phyloP scores from a whole-genome alignment of 2,329 filamentous ascomycete species.

The Colletotrichum horii region DNA sequence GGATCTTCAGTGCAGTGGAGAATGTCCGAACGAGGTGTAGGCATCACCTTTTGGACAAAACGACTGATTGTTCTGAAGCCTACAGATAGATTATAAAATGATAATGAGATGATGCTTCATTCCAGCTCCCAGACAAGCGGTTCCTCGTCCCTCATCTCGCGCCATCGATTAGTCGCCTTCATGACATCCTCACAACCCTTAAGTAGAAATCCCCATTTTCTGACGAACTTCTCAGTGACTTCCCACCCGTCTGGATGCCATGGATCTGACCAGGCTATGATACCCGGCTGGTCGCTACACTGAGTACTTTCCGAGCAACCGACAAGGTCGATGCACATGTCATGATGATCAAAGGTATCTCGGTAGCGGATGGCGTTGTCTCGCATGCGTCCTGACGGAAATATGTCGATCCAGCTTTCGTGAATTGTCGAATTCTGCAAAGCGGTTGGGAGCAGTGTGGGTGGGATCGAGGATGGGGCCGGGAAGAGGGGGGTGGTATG shows the following conservation, averaged over 20 bases:
- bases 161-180: constrained; percentile 41
- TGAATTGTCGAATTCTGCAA: constrained; percentile 28
- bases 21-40: background rate
- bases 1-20: background rate
- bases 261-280: constrained; percentile 27
- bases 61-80: background rate
- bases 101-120: background rate
- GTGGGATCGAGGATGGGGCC: constrained; percentile 18
- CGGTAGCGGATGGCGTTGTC: constrained; percentile 29
- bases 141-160: constrained; percentile 13
- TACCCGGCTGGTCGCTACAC: background rate
- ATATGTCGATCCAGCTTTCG: constrained; percentile 34
- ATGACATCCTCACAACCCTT: constrained; percentile 41
- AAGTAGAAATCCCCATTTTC: constrained; percentile 48
- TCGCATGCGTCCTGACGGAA: constrained; percentile 32
- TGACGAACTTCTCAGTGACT: constrained; percentile 45
- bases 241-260: constrained; percentile 53
- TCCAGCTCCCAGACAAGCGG: constrained; percentile 13
- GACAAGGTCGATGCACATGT: constrained; percentile 6
- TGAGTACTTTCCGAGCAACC: background rate
- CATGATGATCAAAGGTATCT: background rate
- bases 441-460: constrained; percentile 26
- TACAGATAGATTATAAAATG: background rate
- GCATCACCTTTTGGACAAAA: background rate
- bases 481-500: constrained; percentile 26